A percentile compares a stretch with the other conserved stretches of the same genome.
Conservation (phyloP, 23 red algal species). For the Gracilaria gracilis region DNA sequence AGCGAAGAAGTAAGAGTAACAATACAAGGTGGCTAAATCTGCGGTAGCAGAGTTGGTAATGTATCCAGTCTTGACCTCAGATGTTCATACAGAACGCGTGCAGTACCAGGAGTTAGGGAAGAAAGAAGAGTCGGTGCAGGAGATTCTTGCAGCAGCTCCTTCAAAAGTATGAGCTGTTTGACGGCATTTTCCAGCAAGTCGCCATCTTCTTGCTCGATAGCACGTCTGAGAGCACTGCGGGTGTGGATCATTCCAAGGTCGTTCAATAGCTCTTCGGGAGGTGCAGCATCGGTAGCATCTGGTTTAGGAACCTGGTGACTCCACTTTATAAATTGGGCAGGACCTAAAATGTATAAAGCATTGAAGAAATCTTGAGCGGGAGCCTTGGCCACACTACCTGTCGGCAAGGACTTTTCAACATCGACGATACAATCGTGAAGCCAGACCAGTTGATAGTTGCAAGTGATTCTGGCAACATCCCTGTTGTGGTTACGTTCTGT, state of each 20-base stretch:
- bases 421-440: background rate
- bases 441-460: constrained; percentile 36
- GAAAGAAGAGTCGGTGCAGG: constrained; percentile 8
- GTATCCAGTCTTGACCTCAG: background rate
- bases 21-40: background rate
- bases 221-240: background rate
- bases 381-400: too few species aligned
- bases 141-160: constrained; percentile 16
- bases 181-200: background rate
- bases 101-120: constrained; percentile 25
- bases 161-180: constrained; percentile 6
- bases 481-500: constrained; percentile 12
- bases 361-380: constrained; percentile 21
- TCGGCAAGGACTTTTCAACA: constrained; percentile 3
- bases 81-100: constrained; percentile 19
- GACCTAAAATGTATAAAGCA: background rate
- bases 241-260: constrained; percentile 35
- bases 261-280: background rate
- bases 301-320: constrained; percentile 2
- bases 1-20: background rate
- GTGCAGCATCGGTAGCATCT: background rate
- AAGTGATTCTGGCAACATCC: background rate
- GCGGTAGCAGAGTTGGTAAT: constrained; percentile 6
- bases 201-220: background rate
- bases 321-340: constrained; percentile 26